Evolutionary conservation across 2,329 filamentous ascomycete species (phyloP).

Genomic region (Bipolaris zeicola): DNA sequence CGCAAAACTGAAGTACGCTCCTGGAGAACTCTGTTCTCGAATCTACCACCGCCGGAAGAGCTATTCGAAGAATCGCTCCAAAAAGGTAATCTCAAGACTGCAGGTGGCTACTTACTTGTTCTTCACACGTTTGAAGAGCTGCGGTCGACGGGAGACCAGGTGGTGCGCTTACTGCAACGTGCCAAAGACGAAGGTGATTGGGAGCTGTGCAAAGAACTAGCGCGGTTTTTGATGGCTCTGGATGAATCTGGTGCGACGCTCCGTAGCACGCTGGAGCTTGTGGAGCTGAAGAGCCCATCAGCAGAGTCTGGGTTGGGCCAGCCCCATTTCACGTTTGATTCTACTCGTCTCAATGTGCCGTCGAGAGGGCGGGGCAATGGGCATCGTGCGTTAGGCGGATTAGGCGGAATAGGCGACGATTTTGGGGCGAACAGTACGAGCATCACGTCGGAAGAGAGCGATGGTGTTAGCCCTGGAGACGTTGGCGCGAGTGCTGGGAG

Average conservation of each 20-base stretch:
- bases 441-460: slow-evolving; percentile 21
- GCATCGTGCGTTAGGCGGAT: neutral
- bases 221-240: slow-evolving; percentile 90
- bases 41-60: slow-evolving; percentile 86
- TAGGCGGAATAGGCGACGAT: neutral
- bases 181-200: slow-evolving; percentile 88
- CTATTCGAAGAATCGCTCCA: slow-evolving; percentile 92
- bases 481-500: slow-evolving; percentile 21
- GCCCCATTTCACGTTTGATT: slow-evolving; percentile 42
- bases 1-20: slow-evolving; percentile 95
- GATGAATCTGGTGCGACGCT: slow-evolving; percentile 85
- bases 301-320: slow-evolving; percentile 29
- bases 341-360: slow-evolving; percentile 37
- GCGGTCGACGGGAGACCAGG: slow-evolving; percentile 71
- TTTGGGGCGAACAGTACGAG: slow-evolving; percentile 5
- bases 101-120: slow-evolving; percentile 93
- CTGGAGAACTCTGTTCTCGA: slow-evolving; percentile 91
- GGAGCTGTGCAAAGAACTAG: slow-evolving; percentile 94
- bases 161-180: slow-evolving; percentile 77
- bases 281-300: slow-evolving; percentile 44
- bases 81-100: slow-evolving; percentile 87
- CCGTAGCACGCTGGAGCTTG: slow-evolving; percentile 67
- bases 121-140: slow-evolving; percentile 75
- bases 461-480: slow-evolving; percentile 23
- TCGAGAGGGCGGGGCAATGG: slow-evolving; percentile 12